Base-by-base conservation (phyloP, 495 filamentous ascomycete genomes). In the Aspergillus ostianus region DNA sequence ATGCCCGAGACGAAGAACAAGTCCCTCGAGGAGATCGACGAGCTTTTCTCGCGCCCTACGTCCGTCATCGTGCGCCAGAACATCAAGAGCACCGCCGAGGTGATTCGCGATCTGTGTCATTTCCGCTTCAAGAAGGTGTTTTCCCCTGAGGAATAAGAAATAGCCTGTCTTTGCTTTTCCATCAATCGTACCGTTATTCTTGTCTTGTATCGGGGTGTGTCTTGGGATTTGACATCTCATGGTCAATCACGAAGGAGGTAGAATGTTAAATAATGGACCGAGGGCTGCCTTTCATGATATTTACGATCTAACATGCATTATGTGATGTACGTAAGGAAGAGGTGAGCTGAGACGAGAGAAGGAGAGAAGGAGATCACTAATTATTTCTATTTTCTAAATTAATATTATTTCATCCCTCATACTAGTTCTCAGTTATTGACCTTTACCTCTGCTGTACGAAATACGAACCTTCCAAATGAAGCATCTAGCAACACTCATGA, bases 1-100 rank as follows among this genome's bases (percentile, higher is more conserved):
- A 85, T 85, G 82, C 82, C 82, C 0, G 83, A 86, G 73, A 86
- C 84, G 3, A 85, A 85, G 72, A 83, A 85, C 61, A 82, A 82
- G 71, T 79, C 81, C n/a, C 70, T 85, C 0, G 84, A 86, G 70
- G 82, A 85, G 66, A 85, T 86, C 51, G 82, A 86, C 64, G 73
- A 82, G 60, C 67, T 85, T 19, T 85, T 86, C 70, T 75, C 73
- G 4, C 70, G 77, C 66, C 82, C 83, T 17, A 85, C 84, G 5
- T 73, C 76, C n/a, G 72, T 80, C 53, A 74, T 86, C 57, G 81
- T 85, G 2, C 68, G 68, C 62, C 67, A 79, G 69, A 84, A 84
- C 47, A 36, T 75, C 29, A 76, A 75, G 57, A 77, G 73, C 55
- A 75, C 72, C 50, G 58, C 64, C 2, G 45, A 73, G 64, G 62